A percentile compares a stretch with the other conserved stretches of the same genome.
Conservation (phyloP, 306 rosid species). For the Prunus fruticosa region DNA sequence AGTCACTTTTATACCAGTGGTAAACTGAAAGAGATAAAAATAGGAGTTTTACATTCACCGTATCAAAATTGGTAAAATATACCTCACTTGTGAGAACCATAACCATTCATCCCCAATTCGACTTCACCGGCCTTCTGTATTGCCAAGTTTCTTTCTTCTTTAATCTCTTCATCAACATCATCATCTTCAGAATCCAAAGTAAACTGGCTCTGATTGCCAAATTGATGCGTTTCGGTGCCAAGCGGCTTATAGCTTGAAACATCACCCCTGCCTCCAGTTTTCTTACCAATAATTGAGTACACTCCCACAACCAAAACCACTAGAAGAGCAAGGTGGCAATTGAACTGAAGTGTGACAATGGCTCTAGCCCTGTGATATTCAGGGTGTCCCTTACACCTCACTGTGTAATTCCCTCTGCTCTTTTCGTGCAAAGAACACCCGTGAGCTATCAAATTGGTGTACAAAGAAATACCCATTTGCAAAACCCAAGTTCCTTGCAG, state of each 20-base stretch:
- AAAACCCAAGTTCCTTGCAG: constrained; percentile 79
- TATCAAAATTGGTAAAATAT: constrained; percentile 13
- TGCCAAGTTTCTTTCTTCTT: constrained; percentile 33
- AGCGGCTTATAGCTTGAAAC: constrained; percentile 45
- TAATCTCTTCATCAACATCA: constrained; percentile 29
- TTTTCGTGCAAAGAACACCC: constrained; percentile 57
- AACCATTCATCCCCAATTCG: constrained; percentile 53
- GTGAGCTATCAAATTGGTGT: constrained; percentile 48
- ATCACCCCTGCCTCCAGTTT: constrained; percentile 22
- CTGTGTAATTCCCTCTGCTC: constrained; percentile 73
- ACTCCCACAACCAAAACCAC: constrained; percentile 39
- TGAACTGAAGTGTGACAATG: constrained; percentile 92
- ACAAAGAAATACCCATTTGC: constrained; percentile 75
- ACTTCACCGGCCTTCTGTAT: constrained; percentile 31
- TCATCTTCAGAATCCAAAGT: constrained; percentile 66
- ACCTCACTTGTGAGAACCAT: constrained; percentile 39
- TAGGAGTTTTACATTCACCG: background rate
- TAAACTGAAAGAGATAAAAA: background rate
- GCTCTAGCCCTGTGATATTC: constrained; percentile 85
- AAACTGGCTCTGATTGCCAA: constrained; percentile 45
- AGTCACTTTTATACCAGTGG: constrained; percentile 21
- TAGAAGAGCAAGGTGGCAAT: constrained; percentile 80
- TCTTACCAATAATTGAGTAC: constrained; percentile 37
- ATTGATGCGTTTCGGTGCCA: constrained; percentile 44
- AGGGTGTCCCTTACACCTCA: constrained; percentile 67